A percentile compares a stretch with the other conserved stretches of the same genome.
Evolutionary conservation across 371 early-diverging fungal genomes (phyloP).

Genomic region (Apophysomyces sp.): DNA sequence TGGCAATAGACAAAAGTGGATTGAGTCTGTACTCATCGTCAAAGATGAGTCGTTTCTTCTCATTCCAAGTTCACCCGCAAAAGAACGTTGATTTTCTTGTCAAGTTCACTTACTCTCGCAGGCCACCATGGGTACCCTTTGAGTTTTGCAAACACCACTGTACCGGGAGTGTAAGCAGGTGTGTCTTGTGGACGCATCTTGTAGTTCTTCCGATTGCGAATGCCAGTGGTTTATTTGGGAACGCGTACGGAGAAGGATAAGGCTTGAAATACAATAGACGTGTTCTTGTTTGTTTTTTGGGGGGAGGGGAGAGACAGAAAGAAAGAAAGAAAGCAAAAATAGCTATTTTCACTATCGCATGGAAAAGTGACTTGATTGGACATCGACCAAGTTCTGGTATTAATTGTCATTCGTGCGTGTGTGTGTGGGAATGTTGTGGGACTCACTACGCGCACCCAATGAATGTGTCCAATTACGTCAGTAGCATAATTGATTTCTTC

Average conservation of each 20-base stretch:
- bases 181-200: constrained; percentile 12
- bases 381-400: background rate
- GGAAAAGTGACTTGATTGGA: background rate
- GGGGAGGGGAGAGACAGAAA: background rate
- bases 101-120: constrained; percentile 50
- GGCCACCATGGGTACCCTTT: constrained; percentile 79
- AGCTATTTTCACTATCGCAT: background rate
- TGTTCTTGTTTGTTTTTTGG: too few relatives aligned
- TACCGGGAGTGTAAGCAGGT: constrained; percentile 47
- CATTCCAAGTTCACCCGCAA: background rate
- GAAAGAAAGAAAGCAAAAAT: background rate
- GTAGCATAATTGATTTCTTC: too few relatives aligned
- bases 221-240: background rate
- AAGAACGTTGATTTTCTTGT: background rate
- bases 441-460: too few relatives aligned
- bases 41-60: background rate
- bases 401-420: too few relatives aligned
- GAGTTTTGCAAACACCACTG: constrained; percentile 64
- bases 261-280: background rate
- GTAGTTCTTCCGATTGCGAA: background rate
- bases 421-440: background rate
- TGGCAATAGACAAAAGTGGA: background rate
- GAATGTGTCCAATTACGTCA: too few relatives aligned
- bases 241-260: background rate
- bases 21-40: background rate